A percentile compares a stretch with the other conserved stretches of the same genome.
Evolutionary conservation across 2,329 filamentous ascomycete genomes (phyloP).

Genomic region (Colletotrichum falcatum): DNA sequence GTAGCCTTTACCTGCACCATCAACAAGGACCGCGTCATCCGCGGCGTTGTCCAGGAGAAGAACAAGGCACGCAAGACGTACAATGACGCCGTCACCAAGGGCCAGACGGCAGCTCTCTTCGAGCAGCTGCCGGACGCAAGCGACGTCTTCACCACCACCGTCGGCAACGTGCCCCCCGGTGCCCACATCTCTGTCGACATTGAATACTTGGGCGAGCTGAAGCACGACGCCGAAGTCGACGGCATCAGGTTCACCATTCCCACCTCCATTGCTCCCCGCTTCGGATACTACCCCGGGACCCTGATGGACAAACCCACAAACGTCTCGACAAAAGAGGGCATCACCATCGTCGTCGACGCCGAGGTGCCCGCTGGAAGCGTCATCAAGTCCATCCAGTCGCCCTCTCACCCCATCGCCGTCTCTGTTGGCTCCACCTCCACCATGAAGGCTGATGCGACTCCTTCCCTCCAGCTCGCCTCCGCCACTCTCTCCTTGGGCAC

Average conservation of each 20-base stretch:
- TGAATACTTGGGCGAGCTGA: conserved; percentile 76
- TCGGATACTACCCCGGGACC: conserved; percentile 62
- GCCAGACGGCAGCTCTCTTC: conserved; percentile 73
- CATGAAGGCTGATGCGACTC: conserved; percentile 56
- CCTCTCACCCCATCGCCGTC: conserved; percentile 75
- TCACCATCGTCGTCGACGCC: conserved; percentile 50
- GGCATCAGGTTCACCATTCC: conserved; percentile 78
- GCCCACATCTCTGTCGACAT: conserved; percentile 70
- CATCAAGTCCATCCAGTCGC: conserved; percentile 73
- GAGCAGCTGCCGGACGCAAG: conserved; percentile 69
- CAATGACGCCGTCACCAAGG: conserved; percentile 66
- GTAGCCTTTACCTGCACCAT: conserved; percentile 75
- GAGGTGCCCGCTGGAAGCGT: conserved; percentile 64
- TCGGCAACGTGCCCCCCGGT: conserved; percentile 74
- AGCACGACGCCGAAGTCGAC: conserved; percentile 76
- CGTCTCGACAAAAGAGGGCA: conserved; percentile 36
- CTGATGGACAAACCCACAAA: conserved; percentile 43
- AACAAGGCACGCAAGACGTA: conserved; percentile 71
- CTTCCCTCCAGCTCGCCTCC: conserved; percentile 70
- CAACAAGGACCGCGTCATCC: conserved; percentile 65
- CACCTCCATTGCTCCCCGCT: conserved; percentile 74
- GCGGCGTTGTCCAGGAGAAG: conserved; percentile 75
- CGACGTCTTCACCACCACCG: conserved; percentile 75
- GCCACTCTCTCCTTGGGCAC: conserved; percentile 68
- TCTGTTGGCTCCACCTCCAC: conserved; percentile 69